phyloP scores from a whole-genome alignment of 768 basidiomycete species.

The Galerina sulciceps region DNA sequence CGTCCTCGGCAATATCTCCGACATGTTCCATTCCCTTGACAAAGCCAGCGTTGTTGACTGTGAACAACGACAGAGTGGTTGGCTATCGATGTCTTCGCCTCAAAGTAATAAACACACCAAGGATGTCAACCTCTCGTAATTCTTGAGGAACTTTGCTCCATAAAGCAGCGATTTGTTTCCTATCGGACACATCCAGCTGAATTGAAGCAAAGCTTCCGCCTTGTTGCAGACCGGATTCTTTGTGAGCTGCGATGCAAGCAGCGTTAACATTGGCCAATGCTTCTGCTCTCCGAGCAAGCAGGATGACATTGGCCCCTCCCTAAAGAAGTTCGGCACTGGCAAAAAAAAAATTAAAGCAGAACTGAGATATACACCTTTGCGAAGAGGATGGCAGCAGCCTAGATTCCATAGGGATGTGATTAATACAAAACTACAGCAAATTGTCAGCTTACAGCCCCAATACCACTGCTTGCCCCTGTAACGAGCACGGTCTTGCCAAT shows the following conservation, averaged over 20 bases:
- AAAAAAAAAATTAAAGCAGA: not conserved
- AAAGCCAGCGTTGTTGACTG: constrained; percentile 79
- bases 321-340: constrained; percentile 28
- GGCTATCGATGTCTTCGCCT: not conserved
- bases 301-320: constrained; percentile 88
- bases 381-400: constrained; percentile 90
- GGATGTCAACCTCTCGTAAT: constrained; percentile 78
- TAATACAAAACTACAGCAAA: not conserved
- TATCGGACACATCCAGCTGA: constrained; percentile 82
- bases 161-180: constrained; percentile 67
- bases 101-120: constrained; percentile 50
- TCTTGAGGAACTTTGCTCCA: constrained; percentile 73
- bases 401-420: not conserved
- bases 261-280: constrained; percentile 72
- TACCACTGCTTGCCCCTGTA: constrained; percentile 89
- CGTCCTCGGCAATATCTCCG: constrained; percentile 76
- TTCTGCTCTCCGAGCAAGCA: constrained; percentile 79
- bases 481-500: constrained; percentile 85
- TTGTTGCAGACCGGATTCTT: constrained; percentile 68
- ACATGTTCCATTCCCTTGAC: constrained; percentile 88
- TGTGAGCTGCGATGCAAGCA: constrained; percentile 70
- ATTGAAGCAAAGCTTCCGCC: constrained; percentile 81
- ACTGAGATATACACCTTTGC: constrained; percentile 67
- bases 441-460: constrained; percentile 71
- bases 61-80: not conserved